Evolutionary conservation across 305 asterid genomes (phyloP).

Genomic region (Striga hermonthica): DNA sequence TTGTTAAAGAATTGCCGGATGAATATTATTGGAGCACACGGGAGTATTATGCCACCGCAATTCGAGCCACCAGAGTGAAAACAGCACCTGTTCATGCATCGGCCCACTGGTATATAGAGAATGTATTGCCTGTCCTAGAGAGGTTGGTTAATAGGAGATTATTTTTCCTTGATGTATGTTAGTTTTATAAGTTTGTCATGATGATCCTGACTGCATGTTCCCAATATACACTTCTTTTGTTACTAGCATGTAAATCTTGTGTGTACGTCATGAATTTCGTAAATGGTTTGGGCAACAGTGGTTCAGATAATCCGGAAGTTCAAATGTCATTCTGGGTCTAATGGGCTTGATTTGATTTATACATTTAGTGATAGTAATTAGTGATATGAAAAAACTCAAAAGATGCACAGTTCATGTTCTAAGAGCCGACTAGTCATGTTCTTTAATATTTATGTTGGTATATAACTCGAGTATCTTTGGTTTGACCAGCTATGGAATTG

Average conservation of each 20-base stretch:
- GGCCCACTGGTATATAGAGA: conserved; percentile 89
- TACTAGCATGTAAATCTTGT: background rate
- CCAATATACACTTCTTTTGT: background rate
- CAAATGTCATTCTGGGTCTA: too few relatives aligned
- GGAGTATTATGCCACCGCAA: conserved; percentile 84
- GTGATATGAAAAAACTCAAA: too few relatives aligned
- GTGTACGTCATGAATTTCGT: background rate
- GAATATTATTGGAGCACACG: conserved; percentile 96
- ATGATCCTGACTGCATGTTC: background rate
- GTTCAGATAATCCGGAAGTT: too few relatives aligned
- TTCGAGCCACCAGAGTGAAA: conserved; percentile 88
- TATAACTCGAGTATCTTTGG: conserved; percentile 9
- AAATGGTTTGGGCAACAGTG: too few relatives aligned
- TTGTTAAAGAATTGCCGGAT: conserved; percentile 81
- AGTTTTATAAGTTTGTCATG: background rate
- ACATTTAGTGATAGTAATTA: too few relatives aligned
- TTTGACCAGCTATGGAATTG: conserved; percentile 78
- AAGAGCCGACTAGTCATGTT: too few relatives aligned
- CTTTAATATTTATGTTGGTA: background rate
- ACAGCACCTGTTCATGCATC: conserved; percentile 96
- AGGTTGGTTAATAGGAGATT: conserved; percentile 50
- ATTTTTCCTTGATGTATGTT: background rate
- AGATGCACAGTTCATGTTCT: too few relatives aligned
- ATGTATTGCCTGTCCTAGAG: conserved; percentile 70
- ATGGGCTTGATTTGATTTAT: too few relatives aligned